Conservation (phyloP, 2,329 filamentous ascomycete genomes). For the Fusarium denticulatum region DNA sequence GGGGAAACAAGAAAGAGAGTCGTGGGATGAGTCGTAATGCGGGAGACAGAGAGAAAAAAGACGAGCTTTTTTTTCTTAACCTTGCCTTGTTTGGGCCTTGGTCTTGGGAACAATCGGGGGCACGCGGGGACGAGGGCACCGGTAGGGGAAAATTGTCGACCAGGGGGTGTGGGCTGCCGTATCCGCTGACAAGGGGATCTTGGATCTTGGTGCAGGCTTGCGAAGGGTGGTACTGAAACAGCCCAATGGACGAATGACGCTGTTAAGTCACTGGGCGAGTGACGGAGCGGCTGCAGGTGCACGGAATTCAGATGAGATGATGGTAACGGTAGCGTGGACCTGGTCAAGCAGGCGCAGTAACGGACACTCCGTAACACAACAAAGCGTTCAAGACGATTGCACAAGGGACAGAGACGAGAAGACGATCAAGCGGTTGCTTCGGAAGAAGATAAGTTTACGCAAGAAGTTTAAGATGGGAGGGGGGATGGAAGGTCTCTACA, state of each 20-base stretch:
- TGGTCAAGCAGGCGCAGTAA: constrained; percentile 38
- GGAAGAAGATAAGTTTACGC: constrained; percentile 19
- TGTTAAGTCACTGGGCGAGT: constrained; percentile 38
- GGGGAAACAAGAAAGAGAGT: constrained; percentile 48
- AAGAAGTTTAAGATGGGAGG: constrained; percentile 10
- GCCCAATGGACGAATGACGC: constrained; percentile 44
- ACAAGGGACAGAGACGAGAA: constrained; percentile 30
- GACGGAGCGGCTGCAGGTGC: constrained; percentile 44
- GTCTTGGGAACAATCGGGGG: constrained; percentile 46
- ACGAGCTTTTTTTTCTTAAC: constrained; percentile 50
- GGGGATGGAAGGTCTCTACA: constrained; percentile 12
- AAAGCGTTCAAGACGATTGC: constrained; percentile 35
- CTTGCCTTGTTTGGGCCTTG: constrained; percentile 48
- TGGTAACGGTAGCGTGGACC: constrained; percentile 40
- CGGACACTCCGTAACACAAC: constrained; percentile 39
- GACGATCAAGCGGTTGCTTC: constrained; percentile 15
- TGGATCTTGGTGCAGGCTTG: constrained; percentile 43
- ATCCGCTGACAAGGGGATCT: constrained; percentile 47
- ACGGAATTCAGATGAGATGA: constrained; percentile 41
- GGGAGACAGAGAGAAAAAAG: constrained; percentile 45
- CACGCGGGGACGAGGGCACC: constrained; percentile 47
- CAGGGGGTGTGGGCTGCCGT: constrained; percentile 45
- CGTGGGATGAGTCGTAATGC: constrained; percentile 49
- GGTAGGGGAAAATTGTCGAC: constrained; percentile 48
- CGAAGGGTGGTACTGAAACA: constrained; percentile 47